Evolutionary conservation across 257 asterid genomes (phyloP).

Genomic region (Rauvolfia tetraphylla): DNA sequence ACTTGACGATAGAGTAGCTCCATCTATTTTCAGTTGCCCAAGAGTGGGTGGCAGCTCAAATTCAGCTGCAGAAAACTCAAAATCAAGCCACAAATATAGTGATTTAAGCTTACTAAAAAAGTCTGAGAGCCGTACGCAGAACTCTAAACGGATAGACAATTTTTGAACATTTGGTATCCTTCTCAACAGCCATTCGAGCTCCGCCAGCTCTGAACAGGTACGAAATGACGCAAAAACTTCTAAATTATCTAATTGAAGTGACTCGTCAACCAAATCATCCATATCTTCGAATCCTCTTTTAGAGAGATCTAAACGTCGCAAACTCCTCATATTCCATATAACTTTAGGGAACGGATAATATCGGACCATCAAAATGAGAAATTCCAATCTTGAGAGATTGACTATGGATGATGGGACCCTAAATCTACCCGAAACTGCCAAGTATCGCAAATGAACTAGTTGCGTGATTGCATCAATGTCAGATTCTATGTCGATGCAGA

Average conservation of each 20-base stretch:
- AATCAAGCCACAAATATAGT: background rate
- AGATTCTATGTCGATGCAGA: background rate
- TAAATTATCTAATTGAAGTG: background rate
- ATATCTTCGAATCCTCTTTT: background rate
- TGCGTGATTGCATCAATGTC: background rate
- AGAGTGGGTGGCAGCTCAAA: background rate
- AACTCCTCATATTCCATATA: background rate
- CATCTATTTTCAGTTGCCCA: background rate
- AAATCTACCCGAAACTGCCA: background rate
- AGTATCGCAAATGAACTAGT: background rate
- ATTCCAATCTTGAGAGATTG: background rate
- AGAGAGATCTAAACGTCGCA: background rate
- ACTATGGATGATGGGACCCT: background rate
- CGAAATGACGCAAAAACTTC: background rate
- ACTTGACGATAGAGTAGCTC: background rate
- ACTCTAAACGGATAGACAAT: background rate
- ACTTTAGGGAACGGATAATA: background rate
- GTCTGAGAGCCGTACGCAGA: background rate
- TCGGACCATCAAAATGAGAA: background rate
- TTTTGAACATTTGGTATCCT: conserved; percentile 7
- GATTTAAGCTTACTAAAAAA: conserved; percentile 3
- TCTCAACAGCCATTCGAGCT: background rate
- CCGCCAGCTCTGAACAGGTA: background rate
- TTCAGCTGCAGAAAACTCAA: background rate
- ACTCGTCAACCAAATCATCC: background rate